phyloP scores from a whole-genome alignment of 352 stramenopile species.

The Thalassiosira mediterranea region DNA sequence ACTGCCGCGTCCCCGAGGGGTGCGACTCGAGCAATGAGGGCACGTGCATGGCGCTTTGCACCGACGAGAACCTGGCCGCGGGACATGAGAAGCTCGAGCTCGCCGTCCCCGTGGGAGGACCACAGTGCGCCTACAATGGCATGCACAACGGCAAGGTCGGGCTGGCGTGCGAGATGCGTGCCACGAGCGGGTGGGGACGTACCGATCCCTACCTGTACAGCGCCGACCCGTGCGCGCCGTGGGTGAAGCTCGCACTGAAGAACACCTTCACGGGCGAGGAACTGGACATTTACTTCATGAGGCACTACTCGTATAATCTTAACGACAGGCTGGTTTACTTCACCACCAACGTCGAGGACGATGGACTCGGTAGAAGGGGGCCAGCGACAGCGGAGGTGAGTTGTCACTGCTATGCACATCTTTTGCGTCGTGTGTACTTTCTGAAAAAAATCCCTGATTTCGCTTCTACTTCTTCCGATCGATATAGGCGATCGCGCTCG shows the following conservation, averaged over 20 bases:
- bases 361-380: not conserved
- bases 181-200: not conserved
- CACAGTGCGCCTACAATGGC: not conserved
- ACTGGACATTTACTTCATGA: not conserved
- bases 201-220: not conserved
- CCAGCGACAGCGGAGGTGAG: not conserved
- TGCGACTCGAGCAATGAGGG: not conserved
- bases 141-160: not conserved
- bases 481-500: conserved; percentile 13
- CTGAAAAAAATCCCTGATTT: too few relatives aligned
- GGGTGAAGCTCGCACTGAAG: not conserved
- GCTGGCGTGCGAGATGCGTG: not conserved
- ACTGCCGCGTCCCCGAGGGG: not conserved
- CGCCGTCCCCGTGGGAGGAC: not conserved
- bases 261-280: not conserved
- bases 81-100: not conserved
- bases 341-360: not conserved
- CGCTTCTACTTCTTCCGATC: not conserved
- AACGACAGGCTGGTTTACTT: not conserved
- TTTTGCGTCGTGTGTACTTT: not conserved
- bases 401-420: too few relatives aligned
- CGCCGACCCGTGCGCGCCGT: conserved; percentile 12
- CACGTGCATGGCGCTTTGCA: conserved; percentile 4
- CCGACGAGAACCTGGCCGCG: not conserved
- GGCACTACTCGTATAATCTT: not conserved